phyloP scores from a whole-genome alignment of 192 early-diverging fungal genomes.

The Geranomyces michiganensis region DNA sequence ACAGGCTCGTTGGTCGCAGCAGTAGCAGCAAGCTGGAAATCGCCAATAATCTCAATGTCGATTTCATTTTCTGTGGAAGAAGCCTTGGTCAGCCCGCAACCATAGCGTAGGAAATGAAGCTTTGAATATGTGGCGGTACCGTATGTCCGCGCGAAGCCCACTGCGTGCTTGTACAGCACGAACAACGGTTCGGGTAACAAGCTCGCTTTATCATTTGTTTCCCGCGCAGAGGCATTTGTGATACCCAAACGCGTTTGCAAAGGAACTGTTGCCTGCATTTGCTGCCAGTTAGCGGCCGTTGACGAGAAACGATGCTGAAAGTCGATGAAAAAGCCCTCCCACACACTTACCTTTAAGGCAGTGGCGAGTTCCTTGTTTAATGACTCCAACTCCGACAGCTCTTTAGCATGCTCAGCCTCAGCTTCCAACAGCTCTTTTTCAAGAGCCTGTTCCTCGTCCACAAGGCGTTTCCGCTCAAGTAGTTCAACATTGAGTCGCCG shows the following conservation, averaged over 20 bases:
- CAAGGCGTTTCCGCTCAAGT: constrained; percentile 49
- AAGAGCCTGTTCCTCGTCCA: constrained; percentile 31
- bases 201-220: constrained; percentile 3
- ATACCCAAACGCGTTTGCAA: constrained; percentile 37
- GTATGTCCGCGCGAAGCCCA: constrained; percentile 13
- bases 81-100: background rate
- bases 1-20: background rate
- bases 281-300: too few species aligned
- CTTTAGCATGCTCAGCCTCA: constrained; percentile 17
- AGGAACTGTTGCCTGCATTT: constrained; percentile 30
- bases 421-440: background rate
- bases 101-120: background rate
- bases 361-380: constrained; percentile 38
- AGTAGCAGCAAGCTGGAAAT: constrained; percentile 6
- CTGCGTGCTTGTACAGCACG: constrained; percentile 33
- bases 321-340: background rate
- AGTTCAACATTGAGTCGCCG: constrained; percentile 57
- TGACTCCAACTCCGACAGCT: constrained; percentile 30
- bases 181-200: constrained; percentile 35
- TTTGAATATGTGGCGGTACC: background rate
- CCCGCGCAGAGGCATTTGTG: constrained; percentile 2
- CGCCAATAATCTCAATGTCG: background rate
- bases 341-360: constrained; percentile 22
- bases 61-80: background rate
- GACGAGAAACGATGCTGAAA: too few species aligned